Percentiles rank a stretch among this genome's conserved stretches.
phyloP scores from a whole-genome alignment of 1,284 basidiomycete species.

The Trichosporon asahii region DNA sequence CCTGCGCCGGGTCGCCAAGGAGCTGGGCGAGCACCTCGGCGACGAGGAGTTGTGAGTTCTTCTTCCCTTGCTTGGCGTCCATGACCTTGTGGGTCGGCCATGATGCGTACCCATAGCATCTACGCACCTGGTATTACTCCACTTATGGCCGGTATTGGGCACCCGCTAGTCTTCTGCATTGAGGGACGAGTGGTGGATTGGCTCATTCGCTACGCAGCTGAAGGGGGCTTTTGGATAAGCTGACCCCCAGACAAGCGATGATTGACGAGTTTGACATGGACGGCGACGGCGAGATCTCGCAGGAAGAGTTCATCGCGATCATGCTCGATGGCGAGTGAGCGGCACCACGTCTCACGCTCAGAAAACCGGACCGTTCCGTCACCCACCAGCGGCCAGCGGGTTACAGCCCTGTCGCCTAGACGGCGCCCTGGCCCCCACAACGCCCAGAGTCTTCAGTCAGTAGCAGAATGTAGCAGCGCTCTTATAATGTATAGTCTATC shows the following conservation, averaged over 20 bases:
- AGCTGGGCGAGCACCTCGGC: slow-evolving; percentile 91
- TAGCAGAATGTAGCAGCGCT: neutral
- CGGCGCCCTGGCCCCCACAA: no score
- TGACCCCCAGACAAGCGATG: slow-evolving; percentile 82
- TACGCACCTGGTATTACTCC: no score
- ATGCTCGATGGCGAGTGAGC: slow-evolving; percentile 83
- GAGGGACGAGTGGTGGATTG: no score
- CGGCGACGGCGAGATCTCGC: slow-evolving; percentile 95
- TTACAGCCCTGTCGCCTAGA: no score
- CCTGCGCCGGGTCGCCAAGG: slow-evolving; percentile 89
- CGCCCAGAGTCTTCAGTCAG: neutral
- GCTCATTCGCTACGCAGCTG: no score
- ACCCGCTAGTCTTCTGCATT: no score
- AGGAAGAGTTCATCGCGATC: slow-evolving; percentile 63
- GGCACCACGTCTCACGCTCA: no score
- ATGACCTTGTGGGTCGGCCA: neutral
- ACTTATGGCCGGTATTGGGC: no score
- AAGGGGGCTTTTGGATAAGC: neutral
- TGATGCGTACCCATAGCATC: no score
- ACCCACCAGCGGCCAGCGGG: no score
- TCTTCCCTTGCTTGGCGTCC: neutral
- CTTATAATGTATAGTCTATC: neutral
- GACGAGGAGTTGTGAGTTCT: slow-evolving; percentile 89
- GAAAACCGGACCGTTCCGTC: no score
- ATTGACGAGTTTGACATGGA: slow-evolving; percentile 99